Conservation (phyloP, 768 basidiomycete species). For the Solioccasus polychromus region DNA sequence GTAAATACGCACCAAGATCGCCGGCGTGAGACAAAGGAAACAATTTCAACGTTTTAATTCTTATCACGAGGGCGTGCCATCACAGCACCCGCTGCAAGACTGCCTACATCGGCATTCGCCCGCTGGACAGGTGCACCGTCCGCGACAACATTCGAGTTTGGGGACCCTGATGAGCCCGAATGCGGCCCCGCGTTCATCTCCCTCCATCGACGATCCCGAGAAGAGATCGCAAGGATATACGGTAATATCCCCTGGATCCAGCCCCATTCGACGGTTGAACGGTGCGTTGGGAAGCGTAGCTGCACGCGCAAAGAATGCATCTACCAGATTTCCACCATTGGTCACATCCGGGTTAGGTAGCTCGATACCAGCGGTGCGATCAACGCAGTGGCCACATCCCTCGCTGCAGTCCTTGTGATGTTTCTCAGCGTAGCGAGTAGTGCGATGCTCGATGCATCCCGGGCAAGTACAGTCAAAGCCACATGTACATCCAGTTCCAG, state of each 20-base stretch:
- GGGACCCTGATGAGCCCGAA: constrained; percentile 56
- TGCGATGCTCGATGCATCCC: constrained; percentile 71
- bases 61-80: not conserved
- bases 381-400: constrained; percentile 63
- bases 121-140: constrained; percentile 55
- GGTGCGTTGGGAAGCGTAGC: constrained; percentile 68
- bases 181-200: constrained; percentile 40
- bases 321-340: constrained; percentile 40
- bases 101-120: constrained; percentile 55
- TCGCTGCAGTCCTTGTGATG: constrained; percentile 40
- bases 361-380: constrained; percentile 43
- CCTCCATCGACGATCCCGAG: constrained; percentile 29
- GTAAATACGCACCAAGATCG: too few species aligned
- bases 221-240: constrained; percentile 42
- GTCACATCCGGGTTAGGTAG: constrained; percentile 34
- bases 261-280: constrained; percentile 35
- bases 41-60: too few species aligned
- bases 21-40: not conserved
- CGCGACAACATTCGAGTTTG: constrained; percentile 66
- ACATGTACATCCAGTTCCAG: constrained; percentile 71
- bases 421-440: constrained; percentile 40
- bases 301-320: constrained; percentile 64
- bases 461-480: constrained; percentile 69
- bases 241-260: constrained; percentile 51
- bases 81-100: constrained; percentile 55